These are phyloP conservation scores for Blastomyces silverae DNA, from an alignment of 2,329 filamentous ascomycete species.

Conservation along the genomic window DNA sequence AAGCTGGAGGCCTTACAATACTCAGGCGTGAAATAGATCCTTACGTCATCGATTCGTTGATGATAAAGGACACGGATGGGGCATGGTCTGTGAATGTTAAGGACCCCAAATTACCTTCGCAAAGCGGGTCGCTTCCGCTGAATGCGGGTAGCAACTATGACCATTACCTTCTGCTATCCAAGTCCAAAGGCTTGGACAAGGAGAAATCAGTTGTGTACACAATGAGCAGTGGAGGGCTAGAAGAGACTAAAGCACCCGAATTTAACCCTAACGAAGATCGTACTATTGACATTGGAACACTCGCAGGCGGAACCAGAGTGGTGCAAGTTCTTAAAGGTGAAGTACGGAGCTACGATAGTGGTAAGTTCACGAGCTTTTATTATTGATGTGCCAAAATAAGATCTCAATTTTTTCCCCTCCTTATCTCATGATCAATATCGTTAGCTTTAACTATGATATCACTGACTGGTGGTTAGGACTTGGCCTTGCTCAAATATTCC, in stretches of 20 bases:
- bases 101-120: conserved; percentile 37
- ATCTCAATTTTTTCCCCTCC: background rate
- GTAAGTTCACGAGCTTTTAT: conserved; percentile 46
- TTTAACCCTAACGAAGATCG: conserved; percentile 85
- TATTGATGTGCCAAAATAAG: conserved; percentile 6
- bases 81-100: conserved; percentile 68
- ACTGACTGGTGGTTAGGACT: conserved; percentile 53
- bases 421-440: background rate
- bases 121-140: conserved; percentile 1
- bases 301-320: conserved; percentile 72
- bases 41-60: conserved; percentile 60
- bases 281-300: conserved; percentile 76
- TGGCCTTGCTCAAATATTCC: conserved; percentile 80
- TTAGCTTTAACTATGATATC: conserved; percentile 4
- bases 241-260: conserved; percentile 72
- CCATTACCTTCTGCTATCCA: conserved; percentile 76
- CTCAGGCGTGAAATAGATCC: conserved; percentile 74
- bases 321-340: conserved; percentile 84
- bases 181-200: conserved; percentile 56
- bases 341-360: conserved; percentile 81
- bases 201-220: conserved; percentile 74
- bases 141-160: conserved; percentile 48
- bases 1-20: conserved; percentile 63
- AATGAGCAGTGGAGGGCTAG: conserved; percentile 65
- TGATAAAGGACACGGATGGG: conserved; percentile 64